phyloP scores from a whole-genome alignment of 139 green algal genomes.

The Tetradesmus obliquus region DNA sequence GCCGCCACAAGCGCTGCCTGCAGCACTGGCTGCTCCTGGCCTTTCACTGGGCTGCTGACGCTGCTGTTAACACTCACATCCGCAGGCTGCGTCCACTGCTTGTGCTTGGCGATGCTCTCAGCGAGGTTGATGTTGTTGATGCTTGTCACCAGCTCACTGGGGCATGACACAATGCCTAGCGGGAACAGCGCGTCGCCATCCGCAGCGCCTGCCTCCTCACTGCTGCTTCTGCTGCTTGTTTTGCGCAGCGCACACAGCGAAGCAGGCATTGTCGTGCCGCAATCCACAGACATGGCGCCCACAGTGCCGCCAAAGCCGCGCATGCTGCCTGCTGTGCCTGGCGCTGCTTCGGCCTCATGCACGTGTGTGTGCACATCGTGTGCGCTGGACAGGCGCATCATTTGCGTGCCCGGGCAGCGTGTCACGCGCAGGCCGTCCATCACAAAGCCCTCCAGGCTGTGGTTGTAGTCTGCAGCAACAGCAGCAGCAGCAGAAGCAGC shows the following conservation, averaged over 20 bases:
- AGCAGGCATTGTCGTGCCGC: not conserved
- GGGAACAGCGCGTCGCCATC: not conserved
- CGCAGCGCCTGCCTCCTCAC: not conserved
- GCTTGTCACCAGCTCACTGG: slow-evolving; percentile 38
- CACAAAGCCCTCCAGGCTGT: slow-evolving; percentile 37
- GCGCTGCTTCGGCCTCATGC: not conserved
- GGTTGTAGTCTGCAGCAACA: slow-evolving; percentile 20
- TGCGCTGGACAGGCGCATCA: slow-evolving; percentile 13
- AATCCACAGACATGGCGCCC: not conserved
- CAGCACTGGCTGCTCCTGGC: not conserved
- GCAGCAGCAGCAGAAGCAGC: not conserved
- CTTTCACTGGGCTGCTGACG: not conserved
- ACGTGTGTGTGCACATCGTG: not conserved
- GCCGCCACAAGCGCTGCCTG: not conserved
- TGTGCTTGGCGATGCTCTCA: slow-evolving; percentile 32
- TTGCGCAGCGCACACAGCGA: not conserved
- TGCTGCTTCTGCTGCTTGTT: not conserved
- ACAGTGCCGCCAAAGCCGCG: not conserved
- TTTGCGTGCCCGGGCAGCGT: slow-evolving; percentile 13
- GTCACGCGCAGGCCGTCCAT: slow-evolving; percentile 7
- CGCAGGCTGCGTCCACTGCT: slow-evolving; percentile 2
- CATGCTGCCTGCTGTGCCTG: slow-evolving; percentile 1
- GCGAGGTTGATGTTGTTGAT: slow-evolving; percentile 41
- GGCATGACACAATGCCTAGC: not conserved
- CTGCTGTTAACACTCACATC: not conserved